These are phyloP conservation scores for Candida ponderosae DNA, from an alignment of 805 yeast genomes.

Conservation along the genomic window DNA sequence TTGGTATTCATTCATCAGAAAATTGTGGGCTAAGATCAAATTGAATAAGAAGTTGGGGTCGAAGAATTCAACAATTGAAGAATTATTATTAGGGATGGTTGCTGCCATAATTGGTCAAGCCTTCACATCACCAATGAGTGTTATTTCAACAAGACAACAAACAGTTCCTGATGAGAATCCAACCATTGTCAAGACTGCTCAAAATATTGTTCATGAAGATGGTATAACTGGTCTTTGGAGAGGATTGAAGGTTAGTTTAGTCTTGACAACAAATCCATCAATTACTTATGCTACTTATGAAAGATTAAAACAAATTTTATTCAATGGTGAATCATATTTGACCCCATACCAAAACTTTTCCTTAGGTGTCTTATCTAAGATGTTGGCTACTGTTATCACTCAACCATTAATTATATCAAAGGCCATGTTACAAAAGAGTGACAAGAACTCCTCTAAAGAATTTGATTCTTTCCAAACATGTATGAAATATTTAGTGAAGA, in stretches of 20 bases:
- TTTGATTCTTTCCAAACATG: constrained; percentile 59
- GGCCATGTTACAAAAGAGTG: constrained; percentile 61
- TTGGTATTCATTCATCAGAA: constrained; percentile 74
- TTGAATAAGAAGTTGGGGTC: constrained; percentile 20
- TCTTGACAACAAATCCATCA: constrained; percentile 75
- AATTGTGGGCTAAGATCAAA: constrained; percentile 35
- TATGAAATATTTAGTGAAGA: constrained; percentile 45
- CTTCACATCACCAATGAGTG: constrained; percentile 75
- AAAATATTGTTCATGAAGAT: constrained; percentile 50
- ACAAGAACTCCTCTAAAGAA: constrained; percentile 29
- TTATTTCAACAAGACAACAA: constrained; percentile 61
- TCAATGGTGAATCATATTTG: constrained; percentile 28
- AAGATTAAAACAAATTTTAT: constrained; percentile 46
- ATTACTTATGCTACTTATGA: constrained; percentile 81
- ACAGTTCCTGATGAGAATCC: constrained; percentile 30
- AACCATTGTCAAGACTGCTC: constrained; percentile 32
- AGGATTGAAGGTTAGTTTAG: constrained; percentile 73
- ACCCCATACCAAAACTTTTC: constrained; percentile 59
- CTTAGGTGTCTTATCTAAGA: constrained; percentile 74
- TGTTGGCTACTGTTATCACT: constrained; percentile 70
- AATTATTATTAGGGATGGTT: constrained; percentile 64
- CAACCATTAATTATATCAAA: constrained; percentile 84
- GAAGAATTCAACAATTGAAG: constrained; percentile 48
- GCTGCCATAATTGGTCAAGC: constrained; percentile 81
- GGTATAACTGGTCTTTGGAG: constrained; percentile 74